Base-by-base conservation (phyloP, 2,329 filamentous ascomycete species). In the Fusarium tjaetaba region DNA sequence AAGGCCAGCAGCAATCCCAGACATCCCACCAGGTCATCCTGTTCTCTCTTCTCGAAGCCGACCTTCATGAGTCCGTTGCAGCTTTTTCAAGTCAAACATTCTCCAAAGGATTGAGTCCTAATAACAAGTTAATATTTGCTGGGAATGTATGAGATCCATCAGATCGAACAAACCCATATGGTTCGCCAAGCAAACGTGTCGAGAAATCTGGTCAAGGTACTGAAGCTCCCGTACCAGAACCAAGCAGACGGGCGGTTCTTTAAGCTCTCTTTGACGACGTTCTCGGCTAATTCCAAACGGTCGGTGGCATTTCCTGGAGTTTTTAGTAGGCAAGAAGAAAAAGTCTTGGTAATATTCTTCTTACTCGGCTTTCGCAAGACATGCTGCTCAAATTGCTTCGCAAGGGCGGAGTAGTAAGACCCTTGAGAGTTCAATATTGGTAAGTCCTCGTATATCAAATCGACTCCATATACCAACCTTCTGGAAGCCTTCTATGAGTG, bases 71-170 rank as follows among this genome's bases (percentile, higher is more conserved):
- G 48, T n/a, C 8, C 16, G 28, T 36, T 51, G 48, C n/a, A 51
- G 16, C 16, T 34, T 51, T 11, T 20, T 32, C 30, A 51, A 3
- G 48, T 36, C 30, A 15, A 51, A 51, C 48, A 51, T 51, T 11
- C n/a, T 20, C 48, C 48, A 51, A 3, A 51, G 48, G 5, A 51
- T 51, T 13, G 28, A 51, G n/a, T 51, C 48, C 48, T 51, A 26
- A 24, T 24, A 34, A 34, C 1, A 3, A 34, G 30, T 51, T 16
- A 51, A 51, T 24, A 34, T 4, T 30, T 11, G 14, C 46, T 4
- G 20, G 0, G 7, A 9, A 1, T 6, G 3, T 30, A n/a, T 13
- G 2, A 18, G 28, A 13, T n/a, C 0, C 3, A 30, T 16, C 8
- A 4, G 4, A 0, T 14, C 0, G 1, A 18, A 51, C 48, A 2